Conservation (phyloP, 2,329 filamentous ascomycete genomes). For the Coniochaeta sp. region DNA sequence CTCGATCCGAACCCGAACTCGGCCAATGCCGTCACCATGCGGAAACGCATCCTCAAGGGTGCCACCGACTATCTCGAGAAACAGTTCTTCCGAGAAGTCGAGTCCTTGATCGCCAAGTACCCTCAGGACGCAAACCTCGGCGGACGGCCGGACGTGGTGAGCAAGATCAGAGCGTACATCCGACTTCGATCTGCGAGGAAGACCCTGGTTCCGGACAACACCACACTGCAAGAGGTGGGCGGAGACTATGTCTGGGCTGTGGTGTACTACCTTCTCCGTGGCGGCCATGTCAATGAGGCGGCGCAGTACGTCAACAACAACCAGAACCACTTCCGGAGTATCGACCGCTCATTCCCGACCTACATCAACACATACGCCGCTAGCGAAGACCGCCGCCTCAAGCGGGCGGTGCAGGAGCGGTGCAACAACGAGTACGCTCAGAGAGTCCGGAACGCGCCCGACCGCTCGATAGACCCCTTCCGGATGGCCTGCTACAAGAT, state of each 20-base stretch:
- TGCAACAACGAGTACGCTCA: constrained; percentile 89
- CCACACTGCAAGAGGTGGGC: constrained; percentile 70
- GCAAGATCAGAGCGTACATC: constrained; percentile 90
- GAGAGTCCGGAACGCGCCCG: constrained; percentile 73
- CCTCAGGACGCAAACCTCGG: constrained; percentile 85
- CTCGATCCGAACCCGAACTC: constrained; percentile 67
- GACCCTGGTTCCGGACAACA: constrained; percentile 75
- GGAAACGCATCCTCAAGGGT: constrained; percentile 73
- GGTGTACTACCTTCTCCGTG: constrained; percentile 84
- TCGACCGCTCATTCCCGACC: constrained; percentile 82
- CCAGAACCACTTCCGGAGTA: constrained; percentile 73
- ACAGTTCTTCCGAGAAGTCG: constrained; percentile 71
- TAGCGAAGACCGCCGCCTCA: constrained; percentile 68
- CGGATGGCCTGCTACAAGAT: constrained; percentile 98
- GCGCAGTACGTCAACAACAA: constrained; percentile 79
- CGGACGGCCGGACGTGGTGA: constrained; percentile 78
- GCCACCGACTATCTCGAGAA: constrained; percentile 75
- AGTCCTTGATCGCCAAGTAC: constrained; percentile 71
- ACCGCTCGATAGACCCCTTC: constrained; percentile 87
- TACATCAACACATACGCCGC: constrained; percentile 82
- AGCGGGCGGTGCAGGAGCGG: constrained; percentile 72
- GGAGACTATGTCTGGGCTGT: constrained; percentile 90
- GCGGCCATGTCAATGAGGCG: constrained; percentile 78
- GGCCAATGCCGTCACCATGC: constrained; percentile 55
- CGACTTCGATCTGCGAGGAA: constrained; percentile 72